Percentiles rank a stretch among this genome's conserved stretches.
These are phyloP conservation scores for Dictyostelium firmibasis DNA, from an alignment of 78 protist genomes.

Conservation along the genomic window DNA sequence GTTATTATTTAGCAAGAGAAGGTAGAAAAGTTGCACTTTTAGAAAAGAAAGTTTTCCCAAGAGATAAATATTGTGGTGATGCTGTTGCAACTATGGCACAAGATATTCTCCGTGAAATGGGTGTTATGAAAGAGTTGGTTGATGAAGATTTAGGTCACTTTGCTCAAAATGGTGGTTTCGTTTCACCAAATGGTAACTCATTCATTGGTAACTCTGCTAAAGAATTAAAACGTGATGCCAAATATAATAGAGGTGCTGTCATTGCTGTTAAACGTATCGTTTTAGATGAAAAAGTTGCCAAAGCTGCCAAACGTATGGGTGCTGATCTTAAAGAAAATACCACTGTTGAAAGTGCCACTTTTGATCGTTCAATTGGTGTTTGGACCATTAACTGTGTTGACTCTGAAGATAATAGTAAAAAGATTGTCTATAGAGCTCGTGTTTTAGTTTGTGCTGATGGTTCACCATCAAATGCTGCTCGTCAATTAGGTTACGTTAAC, in stretches of 20 bases:
- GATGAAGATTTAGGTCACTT: conserved; percentile 77
- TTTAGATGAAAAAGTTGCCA: conserved; percentile 80
- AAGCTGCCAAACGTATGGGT: conserved; percentile 81
- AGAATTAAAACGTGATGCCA: conserved; percentile 74
- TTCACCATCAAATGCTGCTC: conserved; percentile 78
- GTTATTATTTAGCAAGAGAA: conserved; percentile 75
- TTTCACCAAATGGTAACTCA: conserved; percentile 73
- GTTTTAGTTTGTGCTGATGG: conserved; percentile 83
- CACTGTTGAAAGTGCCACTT: conserved; percentile 57
- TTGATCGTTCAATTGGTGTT: conserved; percentile 71
- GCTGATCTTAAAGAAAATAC: conserved; percentile 75
- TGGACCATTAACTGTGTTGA: conserved; percentile 73
- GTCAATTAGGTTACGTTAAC: conserved; percentile 72
- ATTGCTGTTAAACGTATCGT: conserved; percentile 77
- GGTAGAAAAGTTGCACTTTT: conserved; percentile 72
- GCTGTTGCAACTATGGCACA: conserved; percentile 83
- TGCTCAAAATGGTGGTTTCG: conserved; percentile 82
- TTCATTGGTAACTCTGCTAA: conserved; percentile 84
- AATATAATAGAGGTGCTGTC: conserved; percentile 79
- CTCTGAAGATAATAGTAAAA: background rate
- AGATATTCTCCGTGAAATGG: conserved; percentile 83
- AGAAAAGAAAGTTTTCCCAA: conserved; percentile 82
- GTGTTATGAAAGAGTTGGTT: conserved; percentile 78
- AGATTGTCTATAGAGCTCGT: conserved; percentile 67
- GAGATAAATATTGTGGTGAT: conserved; percentile 87